phyloP scores from a whole-genome alignment of 2,329 filamentous ascomycete species.

The Arachnomyces sp. region DNA sequence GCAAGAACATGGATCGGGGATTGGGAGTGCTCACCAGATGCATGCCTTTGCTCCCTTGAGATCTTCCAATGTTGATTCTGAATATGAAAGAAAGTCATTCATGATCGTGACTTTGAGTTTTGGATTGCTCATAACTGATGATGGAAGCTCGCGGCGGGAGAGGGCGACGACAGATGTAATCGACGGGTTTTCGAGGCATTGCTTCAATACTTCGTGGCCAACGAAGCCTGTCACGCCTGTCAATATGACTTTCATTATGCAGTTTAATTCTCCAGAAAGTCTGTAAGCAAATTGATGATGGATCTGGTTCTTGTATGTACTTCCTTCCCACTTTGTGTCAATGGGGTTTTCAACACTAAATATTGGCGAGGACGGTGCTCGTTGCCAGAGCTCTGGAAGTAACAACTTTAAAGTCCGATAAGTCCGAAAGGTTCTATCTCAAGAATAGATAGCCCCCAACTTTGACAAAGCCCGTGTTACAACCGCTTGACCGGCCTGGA shows the following conservation, averaged over 20 bases:
- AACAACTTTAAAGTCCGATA: too few relatives aligned
- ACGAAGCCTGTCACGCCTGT: slow-evolving; percentile 52
- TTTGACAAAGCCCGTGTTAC: too few relatives aligned
- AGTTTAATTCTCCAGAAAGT: too few relatives aligned
- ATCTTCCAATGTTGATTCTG: slow-evolving; percentile 34
- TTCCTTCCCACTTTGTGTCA: too few relatives aligned
- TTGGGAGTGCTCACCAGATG: slow-evolving; percentile 38
- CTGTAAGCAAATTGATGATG: too few relatives aligned
- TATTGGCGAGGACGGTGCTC: too few relatives aligned
- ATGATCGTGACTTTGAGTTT: slow-evolving; percentile 46
- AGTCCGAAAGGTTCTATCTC: too few relatives aligned
- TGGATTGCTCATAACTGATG: slow-evolving; percentile 34
- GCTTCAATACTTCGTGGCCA: slow-evolving; percentile 45
- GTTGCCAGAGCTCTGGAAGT: too few relatives aligned
- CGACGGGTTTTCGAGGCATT: slow-evolving; percentile 41
- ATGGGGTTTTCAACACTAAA: too few relatives aligned
- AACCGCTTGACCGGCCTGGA: too few relatives aligned
- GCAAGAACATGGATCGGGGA: background rate
- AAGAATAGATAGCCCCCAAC: too few relatives aligned
- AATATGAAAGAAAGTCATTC: slow-evolving; percentile 47
- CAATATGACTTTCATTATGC: slow-evolving; percentile 51
- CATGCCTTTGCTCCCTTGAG: slow-evolving; percentile 38
- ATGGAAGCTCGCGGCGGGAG: slow-evolving; percentile 40
- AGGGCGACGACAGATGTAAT: slow-evolving; percentile 48
- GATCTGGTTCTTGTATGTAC: too few relatives aligned